Evolutionary conservation across 495 filamentous ascomycete species (phyloP).

Genomic region (Aspergillus biplanus): DNA sequence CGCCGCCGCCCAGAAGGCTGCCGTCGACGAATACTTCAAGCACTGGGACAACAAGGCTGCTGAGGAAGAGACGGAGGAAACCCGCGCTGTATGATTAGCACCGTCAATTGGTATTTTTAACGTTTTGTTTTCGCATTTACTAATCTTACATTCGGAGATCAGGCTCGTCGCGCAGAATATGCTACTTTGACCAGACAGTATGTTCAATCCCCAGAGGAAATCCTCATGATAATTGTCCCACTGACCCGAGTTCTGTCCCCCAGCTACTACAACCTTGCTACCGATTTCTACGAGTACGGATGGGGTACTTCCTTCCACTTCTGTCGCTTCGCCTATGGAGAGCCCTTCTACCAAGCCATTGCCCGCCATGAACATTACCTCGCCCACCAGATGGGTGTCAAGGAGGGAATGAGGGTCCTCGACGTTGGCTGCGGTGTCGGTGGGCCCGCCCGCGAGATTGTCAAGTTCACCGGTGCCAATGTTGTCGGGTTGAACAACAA

Average conservation of each 20-base stretch:
- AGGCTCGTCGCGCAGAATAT: conserved; percentile 87
- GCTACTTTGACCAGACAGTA: conserved; percentile 94
- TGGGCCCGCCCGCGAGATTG: conserved; percentile 95
- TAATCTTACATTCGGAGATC: conserved; percentile 11
- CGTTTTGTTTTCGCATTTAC: not conserved
- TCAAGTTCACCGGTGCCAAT: conserved; percentile 89
- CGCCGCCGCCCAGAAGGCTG: conserved; percentile 77
- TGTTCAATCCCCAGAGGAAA: conserved; percentile 34
- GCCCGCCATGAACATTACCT: conserved; percentile 99
- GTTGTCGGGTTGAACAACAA: conserved; percentile 98
- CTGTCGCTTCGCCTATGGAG: conserved; percentile 90
- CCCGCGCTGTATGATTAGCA: conserved; percentile 62
- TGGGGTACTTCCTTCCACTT: conserved; percentile 98
- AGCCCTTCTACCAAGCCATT: conserved; percentile 90
- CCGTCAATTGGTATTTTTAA: not conserved
- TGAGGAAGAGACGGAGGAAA: conserved; percentile 77
- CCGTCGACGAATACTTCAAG: conserved; percentile 98
- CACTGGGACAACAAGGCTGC: conserved; percentile 95
- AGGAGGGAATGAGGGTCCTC: conserved; percentile 84
- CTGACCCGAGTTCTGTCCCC: conserved; percentile 22
- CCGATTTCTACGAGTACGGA: conserved; percentile 96
- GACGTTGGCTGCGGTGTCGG: conserved; percentile 98
- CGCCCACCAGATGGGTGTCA: conserved; percentile 84
- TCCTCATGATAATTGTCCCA: not conserved
- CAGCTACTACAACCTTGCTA: conserved; percentile 98